Evolutionary conservation across 2,329 filamentous ascomycete genomes (phyloP).

Genomic region (Calycina marina): DNA sequence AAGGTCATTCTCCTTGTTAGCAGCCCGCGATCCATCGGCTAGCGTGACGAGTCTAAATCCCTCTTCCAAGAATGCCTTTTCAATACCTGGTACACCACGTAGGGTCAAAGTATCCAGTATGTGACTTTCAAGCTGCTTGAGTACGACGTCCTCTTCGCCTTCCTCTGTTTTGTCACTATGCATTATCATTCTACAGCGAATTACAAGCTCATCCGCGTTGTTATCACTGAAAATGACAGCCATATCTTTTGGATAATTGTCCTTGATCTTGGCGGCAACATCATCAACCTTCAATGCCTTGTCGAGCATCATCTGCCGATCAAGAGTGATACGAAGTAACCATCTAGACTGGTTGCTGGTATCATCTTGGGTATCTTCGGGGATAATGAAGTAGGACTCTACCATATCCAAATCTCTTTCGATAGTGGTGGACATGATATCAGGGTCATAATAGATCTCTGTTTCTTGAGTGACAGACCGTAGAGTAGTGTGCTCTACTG

Average conservation of each 20-base stretch:
- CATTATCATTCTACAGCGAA: conserved; percentile 73
- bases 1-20: conserved; percentile 55
- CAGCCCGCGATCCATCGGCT: conserved; percentile 57
- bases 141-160: conserved; percentile 77
- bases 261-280: conserved; percentile 78
- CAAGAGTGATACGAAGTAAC: conserved; percentile 85
- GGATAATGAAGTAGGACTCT: conserved; percentile 90
- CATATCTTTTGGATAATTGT: conserved; percentile 71
- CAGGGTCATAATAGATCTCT: conserved; percentile 95
- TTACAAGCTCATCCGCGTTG: conserved; percentile 89
- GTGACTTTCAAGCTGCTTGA: conserved; percentile 84
- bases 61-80: conserved; percentile 84
- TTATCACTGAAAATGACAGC: conserved; percentile 96
- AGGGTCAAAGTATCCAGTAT: conserved; percentile 82
- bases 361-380: conserved; percentile 52
- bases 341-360: conserved; percentile 76
- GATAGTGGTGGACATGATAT: conserved; percentile 74
- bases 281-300: conserved; percentile 86
- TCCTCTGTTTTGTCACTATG: conserved; percentile 61
- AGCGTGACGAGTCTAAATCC: conserved; percentile 54
- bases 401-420: conserved; percentile 85
- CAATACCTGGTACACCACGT: conserved; percentile 77
- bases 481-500: conserved; percentile 87
- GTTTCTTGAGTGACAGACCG: conserved; percentile 82
- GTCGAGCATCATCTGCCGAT: conserved; percentile 87